Evolutionary conservation across 768 basidiomycete genomes (phyloP), one percentile per base, ranked within the genome.

Genomic region (Mrakia frigida): DNA sequence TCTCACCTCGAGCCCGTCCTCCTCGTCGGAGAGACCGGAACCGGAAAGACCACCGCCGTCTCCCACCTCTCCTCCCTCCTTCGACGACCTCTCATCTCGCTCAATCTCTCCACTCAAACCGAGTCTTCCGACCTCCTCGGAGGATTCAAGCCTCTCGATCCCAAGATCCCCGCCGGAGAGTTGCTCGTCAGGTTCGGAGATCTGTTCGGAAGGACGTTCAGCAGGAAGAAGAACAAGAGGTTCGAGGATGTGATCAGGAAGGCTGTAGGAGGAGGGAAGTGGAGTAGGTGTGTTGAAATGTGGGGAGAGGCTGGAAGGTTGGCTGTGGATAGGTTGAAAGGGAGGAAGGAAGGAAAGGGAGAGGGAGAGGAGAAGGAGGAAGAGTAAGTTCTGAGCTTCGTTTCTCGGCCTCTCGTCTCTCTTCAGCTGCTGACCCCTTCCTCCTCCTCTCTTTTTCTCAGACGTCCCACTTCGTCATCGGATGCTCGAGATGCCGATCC

Each of bases 1-100:
- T 86, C 89, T 0, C 85, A 91, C 65, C 84, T 84, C 21, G 97
- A 99, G 81, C 94, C 97, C 6, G 86, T 95, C 6, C 87, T 99
- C 11, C 87, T 99, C 35, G 94, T 94, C 0, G 97, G 97, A 65
- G 97, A 99, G 85, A 99, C 97, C 2, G 97, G 97, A n/a, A 99
- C 97, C 0, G 97, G 97, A 21, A 99, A 99, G 84, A 99, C 97
- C 0, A 95, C 94, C 72, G 88, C 89, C 28, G 88, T 99, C 23
- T 92, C 94, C 3, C 89, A 97, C 80, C 86, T 98, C 41, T 91
- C 97, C 16, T 87, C 89, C 2, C 83, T 92, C n/a, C 87, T 97
- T 39, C 87, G 87, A 10, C 88, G 88, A 16, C 89, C 90, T 0
- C 87, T 99, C 46, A 87, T 93, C 74, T 93, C 94, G 0, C 87